Conservation (phyloP, 148 eudicot species). For the Fagopyrum esculentum region DNA sequence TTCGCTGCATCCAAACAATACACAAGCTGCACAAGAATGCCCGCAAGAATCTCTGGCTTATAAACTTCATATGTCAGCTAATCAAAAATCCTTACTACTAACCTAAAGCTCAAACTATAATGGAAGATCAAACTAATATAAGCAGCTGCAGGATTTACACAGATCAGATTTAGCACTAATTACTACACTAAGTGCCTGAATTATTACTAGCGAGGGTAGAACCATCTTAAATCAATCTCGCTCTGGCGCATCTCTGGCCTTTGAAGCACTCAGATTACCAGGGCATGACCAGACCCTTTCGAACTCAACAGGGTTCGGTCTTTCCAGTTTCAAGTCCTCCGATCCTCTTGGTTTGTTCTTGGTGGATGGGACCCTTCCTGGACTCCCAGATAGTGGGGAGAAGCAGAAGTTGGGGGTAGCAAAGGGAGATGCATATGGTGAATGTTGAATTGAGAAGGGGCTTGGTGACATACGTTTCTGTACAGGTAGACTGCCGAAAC, state of each 20-base stretch:
- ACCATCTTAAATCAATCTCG: slow-evolving; percentile 24
- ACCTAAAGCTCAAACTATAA: slow-evolving; percentile 8
- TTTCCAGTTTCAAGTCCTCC: slow-evolving; percentile 26
- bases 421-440: slow-evolving; percentile 75
- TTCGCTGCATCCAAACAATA: not conserved
- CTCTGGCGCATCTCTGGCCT: slow-evolving; percentile 48
- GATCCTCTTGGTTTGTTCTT: slow-evolving; percentile 15
- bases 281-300: slow-evolving; percentile 48
- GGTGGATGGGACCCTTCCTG: slow-evolving; percentile 35
- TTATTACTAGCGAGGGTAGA: not conserved
- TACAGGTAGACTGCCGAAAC: slow-evolving; percentile 61
- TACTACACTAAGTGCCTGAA: not conserved
- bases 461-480: slow-evolving; percentile 89
- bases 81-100: not conserved
- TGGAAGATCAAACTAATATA: not conserved
- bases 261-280: slow-evolving; percentile 42
- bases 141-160: slow-evolving; percentile 9
- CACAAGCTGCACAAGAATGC: slow-evolving; percentile 8
- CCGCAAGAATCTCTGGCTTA: not conserved
- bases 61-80: slow-evolving; percentile 6
- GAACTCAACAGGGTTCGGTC: slow-evolving; percentile 27
- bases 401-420: slow-evolving; percentile 84
- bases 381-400: slow-evolving; percentile 69
- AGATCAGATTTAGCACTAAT: slow-evolving; percentile 1
- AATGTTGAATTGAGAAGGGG: slow-evolving; percentile 86